Evolutionary conservation across 768 basidiomycete species (phyloP), one percentile per base, ranked within the genome.

Genomic region (Tulasnella sp.): DNA sequence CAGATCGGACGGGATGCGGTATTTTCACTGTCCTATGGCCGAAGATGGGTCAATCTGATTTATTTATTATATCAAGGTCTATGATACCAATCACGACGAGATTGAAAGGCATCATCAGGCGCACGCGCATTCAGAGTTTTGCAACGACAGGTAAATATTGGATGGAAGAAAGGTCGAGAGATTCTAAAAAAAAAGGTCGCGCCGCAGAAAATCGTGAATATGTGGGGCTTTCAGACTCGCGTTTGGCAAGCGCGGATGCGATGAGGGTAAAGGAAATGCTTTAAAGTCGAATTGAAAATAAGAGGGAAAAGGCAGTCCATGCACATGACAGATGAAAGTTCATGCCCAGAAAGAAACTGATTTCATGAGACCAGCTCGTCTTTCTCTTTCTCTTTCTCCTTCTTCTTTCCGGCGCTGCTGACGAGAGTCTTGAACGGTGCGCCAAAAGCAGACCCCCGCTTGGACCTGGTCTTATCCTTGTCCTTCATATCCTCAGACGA

Each of bases 381-480:
- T 31, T 43, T 56, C 54, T 56, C 44, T 42, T 56, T 56, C 30
- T 56, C 54, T 24, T 56, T 56, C 24, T 56, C 44, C 30, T 56
- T 42, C 42, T 56, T 56, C 24, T 56, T 56, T n/a, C 21, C 44
- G 7, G 27, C 25, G 9, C 30, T 19, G 5, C 19, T 10, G 45
- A 48, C 30, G 17, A 53, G 25, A 21, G 52, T 19, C 38, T 53
- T 53, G 7, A 53, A 31, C 10, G 25, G 24, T 12, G 25, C 45
- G 4, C 54, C 45, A 9, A 48, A 45, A 11, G 19, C 25, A 4
- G 54, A 48, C 42, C 45, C 54, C 22, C 54, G 24, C 19, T 53
- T 57, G 9, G 5, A n/a, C 50, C 30, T 52, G 3, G 41, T n/a
- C 38, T 31, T 46, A 42, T 57, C 54, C 22, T 57, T 57, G 2